Conservation (phyloP, 1,284 basidiomycete species). For the Amylostereum areolatum region DNA sequence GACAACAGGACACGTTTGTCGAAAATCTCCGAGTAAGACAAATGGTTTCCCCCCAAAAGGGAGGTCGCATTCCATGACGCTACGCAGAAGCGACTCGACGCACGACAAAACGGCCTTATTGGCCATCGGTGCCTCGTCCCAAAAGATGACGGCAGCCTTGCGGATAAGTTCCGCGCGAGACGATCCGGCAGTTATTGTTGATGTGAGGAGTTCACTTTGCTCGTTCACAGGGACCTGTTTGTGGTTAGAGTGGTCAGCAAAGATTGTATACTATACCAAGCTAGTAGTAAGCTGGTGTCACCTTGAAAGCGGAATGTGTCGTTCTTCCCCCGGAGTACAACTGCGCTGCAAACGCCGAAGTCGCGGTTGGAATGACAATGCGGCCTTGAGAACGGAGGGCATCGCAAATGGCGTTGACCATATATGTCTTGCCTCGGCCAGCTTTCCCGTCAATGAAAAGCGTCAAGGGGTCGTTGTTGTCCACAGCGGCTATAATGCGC, state of each 20-base stretch:
- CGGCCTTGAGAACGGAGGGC: conserved; percentile 19
- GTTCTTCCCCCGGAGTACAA: conserved; percentile 33
- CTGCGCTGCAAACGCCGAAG: conserved; percentile 32
- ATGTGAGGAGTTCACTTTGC: conserved; percentile 23
- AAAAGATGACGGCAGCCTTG: conserved; percentile 24
- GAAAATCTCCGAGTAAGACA: conserved; percentile 31
- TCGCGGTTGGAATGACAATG: conserved; percentile 30
- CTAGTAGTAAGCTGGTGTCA: conserved; percentile 6
- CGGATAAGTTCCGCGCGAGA: conserved; percentile 26
- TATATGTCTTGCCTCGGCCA: conserved; percentile 33
- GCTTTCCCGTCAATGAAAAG: conserved; percentile 34
- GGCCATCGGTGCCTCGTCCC: conserved; percentile 36
- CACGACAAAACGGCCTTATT: conserved; percentile 28
- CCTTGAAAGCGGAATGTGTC: conserved; percentile 30
- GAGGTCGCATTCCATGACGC: conserved; percentile 10
- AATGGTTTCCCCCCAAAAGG: conserved; percentile 33
- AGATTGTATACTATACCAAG: too few relatives aligned
- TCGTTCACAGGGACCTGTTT: conserved; percentile 30
- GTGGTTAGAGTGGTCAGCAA: not conserved
- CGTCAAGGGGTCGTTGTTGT: not conserved
- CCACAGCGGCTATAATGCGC: not conserved
- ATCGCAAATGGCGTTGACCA: conserved; percentile 28
- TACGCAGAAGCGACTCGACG: conserved; percentile 23
- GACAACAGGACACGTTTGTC: conserved; percentile 33
- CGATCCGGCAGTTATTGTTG: conserved; percentile 20